Percentiles rank a stretch among this genome's conserved stretches.
These are phyloP conservation scores for Candida manassasensis DNA, from an alignment of 805 yeast species.

Conservation along the genomic window DNA sequence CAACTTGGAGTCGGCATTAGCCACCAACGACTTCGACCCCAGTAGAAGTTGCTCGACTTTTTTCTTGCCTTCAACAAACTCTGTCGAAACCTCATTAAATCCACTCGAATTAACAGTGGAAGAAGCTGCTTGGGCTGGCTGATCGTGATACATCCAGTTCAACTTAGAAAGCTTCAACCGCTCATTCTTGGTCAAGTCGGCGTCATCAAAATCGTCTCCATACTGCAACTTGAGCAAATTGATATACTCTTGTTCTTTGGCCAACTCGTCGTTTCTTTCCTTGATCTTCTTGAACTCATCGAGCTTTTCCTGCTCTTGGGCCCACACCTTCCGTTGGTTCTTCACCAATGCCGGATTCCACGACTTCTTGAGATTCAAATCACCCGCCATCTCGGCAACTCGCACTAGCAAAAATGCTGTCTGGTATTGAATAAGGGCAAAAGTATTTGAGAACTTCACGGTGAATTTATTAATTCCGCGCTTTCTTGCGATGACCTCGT, in stretches of 20 bases:
- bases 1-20: not conserved
- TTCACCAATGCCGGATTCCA: constrained; percentile 91
- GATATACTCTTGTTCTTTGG: constrained; percentile 54
- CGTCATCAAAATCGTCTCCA: constrained; percentile 28
- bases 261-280: constrained; percentile 60
- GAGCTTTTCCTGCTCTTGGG: constrained; percentile 69
- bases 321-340: constrained; percentile 83
- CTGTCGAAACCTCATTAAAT: constrained; percentile 29
- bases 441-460: too few species aligned
- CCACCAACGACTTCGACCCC: constrained; percentile 45
- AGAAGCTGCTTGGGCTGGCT: constrained; percentile 21
- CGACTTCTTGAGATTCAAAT: constrained; percentile 84
- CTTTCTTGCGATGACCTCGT: too few species aligned
- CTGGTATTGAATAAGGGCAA: too few species aligned
- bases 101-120: constrained; percentile 34
- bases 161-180: constrained; percentile 44
- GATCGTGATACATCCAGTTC: constrained; percentile 82
- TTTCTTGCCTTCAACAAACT: constrained; percentile 26
- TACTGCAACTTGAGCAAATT: constrained; percentile 48
- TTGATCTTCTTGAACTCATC: constrained; percentile 63
- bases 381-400: constrained; percentile 77
- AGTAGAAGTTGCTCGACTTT: constrained; percentile 49
- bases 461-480: too few species aligned
- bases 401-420: too few species aligned
- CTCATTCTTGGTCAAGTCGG: constrained; percentile 26